Base-by-base conservation (phyloP, 2,329 filamentous ascomycete genomes). In the Aspergillus latus region DNA sequence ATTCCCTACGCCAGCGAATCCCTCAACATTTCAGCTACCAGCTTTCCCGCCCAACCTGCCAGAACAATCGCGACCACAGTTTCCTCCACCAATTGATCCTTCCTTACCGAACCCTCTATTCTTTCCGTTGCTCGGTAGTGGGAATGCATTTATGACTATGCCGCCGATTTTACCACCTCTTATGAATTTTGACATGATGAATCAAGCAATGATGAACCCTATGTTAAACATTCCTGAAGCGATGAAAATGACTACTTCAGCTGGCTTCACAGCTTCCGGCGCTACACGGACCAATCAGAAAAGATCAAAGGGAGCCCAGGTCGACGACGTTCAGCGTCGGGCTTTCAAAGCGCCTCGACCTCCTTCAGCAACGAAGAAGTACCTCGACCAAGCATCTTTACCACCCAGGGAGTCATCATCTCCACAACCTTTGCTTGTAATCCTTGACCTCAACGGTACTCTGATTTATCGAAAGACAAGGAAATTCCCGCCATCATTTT, bases 361-460 rank as follows among this genome's bases (percentile, higher is more conserved):
- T 4, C 90, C 90, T 0, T 67, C 81, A 0, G 84, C 89, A 0
- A 82, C 82, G 1, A 45, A 72, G 0, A 67, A 73, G 46, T 95
- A 95, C 72, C 75, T 90, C n/a, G 52, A 68, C 3, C 79, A 80
- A 51, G 79, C 88, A 1, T 68, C 74, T 4, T 63, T 75, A 11
- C 64, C 75, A 0, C 79, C 84, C 0, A 65, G 70, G 29, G 62
- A 62, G 13, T 72, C 82, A 3, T 39, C 72, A 0, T 49, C 71
- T 1, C 82, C 86, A 1, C 84, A 84, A 40, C 83, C 82, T 13
- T 81, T 96, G 34, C 84, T 99, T 21, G 80, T 99, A 49, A 84
- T 97, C 46, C 84, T 97, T 59, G 94, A 99, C 74, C 83, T 99
- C 37, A 99, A 97, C 72, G 94, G 94, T 60, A 97, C 93, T 0